These are phyloP conservation scores for Thozetella sp. DNA, from an alignment of 495 filamentous ascomycete species.

Conservation along the genomic window DNA sequence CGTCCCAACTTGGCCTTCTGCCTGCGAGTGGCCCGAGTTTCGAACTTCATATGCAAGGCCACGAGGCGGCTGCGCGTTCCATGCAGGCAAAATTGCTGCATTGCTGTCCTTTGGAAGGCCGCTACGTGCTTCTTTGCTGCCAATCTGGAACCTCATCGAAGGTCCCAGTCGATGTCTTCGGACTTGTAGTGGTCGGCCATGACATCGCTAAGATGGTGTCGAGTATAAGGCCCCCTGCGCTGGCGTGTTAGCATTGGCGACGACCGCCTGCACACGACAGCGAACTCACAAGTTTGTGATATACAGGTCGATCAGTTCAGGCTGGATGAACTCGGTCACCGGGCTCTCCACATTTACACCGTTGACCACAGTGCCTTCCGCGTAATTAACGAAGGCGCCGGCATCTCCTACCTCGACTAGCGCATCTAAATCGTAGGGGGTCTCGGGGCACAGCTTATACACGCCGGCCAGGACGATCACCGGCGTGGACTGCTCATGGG, in stretches of 20 bases:
- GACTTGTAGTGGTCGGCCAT: conserved; percentile 83
- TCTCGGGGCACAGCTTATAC: conserved; percentile 88
- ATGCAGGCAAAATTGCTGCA: conserved; percentile 5
- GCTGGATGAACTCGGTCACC: conserved; percentile 78
- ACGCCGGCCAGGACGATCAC: conserved; percentile 84
- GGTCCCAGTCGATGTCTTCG: conserved; percentile 73
- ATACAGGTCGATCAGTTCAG: conserved; percentile 83
- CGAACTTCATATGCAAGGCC: conserved; percentile 9
- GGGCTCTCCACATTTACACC: conserved; percentile 80
- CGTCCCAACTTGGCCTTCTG: not conserved
- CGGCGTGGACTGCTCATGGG: conserved; percentile 74
- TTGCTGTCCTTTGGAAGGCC: not conserved
- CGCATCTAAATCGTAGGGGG: conserved; percentile 75
- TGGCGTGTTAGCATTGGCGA: too few relatives aligned
- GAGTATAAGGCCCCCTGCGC: conserved; percentile 74
- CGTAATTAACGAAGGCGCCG: conserved; percentile 69
- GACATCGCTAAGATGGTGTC: conserved; percentile 78
- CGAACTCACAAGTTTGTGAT: conserved; percentile 86
- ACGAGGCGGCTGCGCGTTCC: conserved; percentile 15
- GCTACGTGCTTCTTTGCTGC: not conserved
- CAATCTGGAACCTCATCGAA: conserved; percentile 13
- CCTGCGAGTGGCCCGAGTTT: conserved; percentile 6
- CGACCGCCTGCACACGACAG: too few relatives aligned
- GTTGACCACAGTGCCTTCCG: conserved; percentile 74
- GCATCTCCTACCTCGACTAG: conserved; percentile 83